Evolutionary conservation across 164 flowering plant species (phyloP).

Genomic region (Houttuynia cordata): DNA sequence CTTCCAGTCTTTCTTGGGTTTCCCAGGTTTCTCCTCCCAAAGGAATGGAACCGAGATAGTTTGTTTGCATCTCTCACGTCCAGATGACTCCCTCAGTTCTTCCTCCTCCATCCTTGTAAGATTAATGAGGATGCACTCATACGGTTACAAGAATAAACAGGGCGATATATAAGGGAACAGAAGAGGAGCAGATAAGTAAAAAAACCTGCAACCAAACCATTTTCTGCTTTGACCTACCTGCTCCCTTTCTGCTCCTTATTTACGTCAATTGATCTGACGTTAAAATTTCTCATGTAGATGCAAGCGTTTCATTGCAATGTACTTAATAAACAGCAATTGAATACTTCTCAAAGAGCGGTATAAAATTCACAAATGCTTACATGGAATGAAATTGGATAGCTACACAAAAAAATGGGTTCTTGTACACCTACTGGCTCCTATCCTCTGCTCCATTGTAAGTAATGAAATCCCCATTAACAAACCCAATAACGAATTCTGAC

Average conservation of each 20-base stretch:
- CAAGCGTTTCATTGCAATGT: neutral
- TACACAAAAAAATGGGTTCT: slow-evolving; percentile 27
- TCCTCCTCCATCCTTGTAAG: slow-evolving; percentile 23
- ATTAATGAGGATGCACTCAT: neutral
- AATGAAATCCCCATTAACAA: slow-evolving; percentile 2
- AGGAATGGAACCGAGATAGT: slow-evolving; percentile 48
- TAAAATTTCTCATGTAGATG: no score
- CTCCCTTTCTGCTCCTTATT: neutral
- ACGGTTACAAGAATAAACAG: neutral
- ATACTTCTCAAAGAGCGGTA: neutral
- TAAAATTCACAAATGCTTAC: slow-evolving; percentile 11
- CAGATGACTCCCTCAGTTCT: slow-evolving; percentile 2
- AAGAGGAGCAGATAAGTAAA: neutral
- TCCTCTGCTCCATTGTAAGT: slow-evolving; percentile 4
- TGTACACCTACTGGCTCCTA: neutral
- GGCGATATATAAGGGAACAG: neutral
- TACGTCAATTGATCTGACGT: neutral
- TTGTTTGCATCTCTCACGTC: slow-evolving; percentile 5
- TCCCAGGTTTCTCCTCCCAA: slow-evolving; percentile 83
- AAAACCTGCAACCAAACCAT: neutral
- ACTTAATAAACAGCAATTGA: neutral
- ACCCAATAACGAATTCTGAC: slow-evolving; percentile 6
- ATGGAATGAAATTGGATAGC: slow-evolving; percentile 22
- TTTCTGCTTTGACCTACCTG: neutral
- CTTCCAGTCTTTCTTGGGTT: slow-evolving; percentile 61